These are phyloP conservation scores for Leishmania braziliensis DNA, from an alignment of 208 protist species.

Conservation along the genomic window DNA sequence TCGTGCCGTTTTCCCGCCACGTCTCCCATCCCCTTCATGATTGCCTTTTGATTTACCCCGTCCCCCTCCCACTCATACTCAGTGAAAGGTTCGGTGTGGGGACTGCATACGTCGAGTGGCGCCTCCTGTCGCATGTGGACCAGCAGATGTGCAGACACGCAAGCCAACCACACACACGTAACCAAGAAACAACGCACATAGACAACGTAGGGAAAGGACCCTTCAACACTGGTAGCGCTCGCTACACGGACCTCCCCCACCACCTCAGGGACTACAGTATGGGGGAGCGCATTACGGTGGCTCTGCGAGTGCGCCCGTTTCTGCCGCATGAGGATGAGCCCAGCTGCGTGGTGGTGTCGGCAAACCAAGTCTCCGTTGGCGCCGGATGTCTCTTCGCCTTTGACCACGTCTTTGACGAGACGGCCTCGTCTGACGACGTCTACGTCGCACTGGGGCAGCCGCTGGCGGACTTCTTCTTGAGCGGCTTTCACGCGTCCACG, in stretches of 20 bases:
- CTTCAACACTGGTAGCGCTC: background rate
- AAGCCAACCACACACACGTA: background rate
- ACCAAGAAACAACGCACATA: background rate
- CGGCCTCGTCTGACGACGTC: slow-evolving; percentile 61
- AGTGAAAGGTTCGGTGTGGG: background rate
- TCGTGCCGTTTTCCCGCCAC: background rate
- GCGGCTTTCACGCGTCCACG: slow-evolving; percentile 91
- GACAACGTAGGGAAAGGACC: background rate
- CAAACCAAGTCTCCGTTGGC: slow-evolving; percentile 85
- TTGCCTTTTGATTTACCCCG: background rate
- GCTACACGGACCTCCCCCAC: background rate
- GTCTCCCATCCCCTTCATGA: background rate
- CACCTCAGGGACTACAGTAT: slow-evolving; percentile 9
- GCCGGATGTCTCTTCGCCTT: slow-evolving; percentile 89
- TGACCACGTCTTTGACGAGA: slow-evolving; percentile 85
- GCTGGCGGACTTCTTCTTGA: slow-evolving; percentile 79
- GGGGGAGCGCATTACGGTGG: slow-evolving; percentile 81
- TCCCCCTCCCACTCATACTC: background rate
- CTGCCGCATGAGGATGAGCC: slow-evolving; percentile 63
- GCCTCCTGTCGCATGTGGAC: too few relatives aligned
- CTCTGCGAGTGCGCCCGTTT: slow-evolving; percentile 89
- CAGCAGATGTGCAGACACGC: background rate
- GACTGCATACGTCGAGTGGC: background rate
- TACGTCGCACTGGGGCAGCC: slow-evolving; percentile 75
- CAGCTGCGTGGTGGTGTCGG: slow-evolving; percentile 50